A percentile compares a stretch with the other conserved stretches of the same genome.
phyloP scores from a whole-genome alignment of 1,284 basidiomycete genomes.

The Phellopilus nigrolimitatus region DNA sequence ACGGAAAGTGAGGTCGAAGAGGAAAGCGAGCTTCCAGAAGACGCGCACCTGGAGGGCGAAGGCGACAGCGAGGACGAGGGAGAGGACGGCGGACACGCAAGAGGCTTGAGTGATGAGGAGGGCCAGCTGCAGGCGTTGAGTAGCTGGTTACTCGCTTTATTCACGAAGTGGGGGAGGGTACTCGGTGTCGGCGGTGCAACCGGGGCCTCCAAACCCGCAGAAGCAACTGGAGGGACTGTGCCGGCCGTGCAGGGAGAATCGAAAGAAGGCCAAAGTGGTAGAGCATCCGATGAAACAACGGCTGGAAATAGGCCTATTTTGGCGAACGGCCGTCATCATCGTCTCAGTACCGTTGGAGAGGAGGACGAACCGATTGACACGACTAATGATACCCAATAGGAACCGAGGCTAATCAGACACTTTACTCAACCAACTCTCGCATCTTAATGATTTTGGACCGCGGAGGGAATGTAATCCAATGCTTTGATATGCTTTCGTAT shows the following conservation, averaged over 20 bases:
- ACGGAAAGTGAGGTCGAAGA: conserved; percentile 75
- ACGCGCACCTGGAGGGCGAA: conserved; percentile 10
- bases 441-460: no score
- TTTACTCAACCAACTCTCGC: not conserved
- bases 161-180: conserved; percentile 58
- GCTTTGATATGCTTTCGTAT: not conserved
- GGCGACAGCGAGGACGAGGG: conserved; percentile 30
- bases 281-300: not conserved
- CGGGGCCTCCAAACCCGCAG: conserved; percentile 17
- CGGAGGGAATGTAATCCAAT: not conserved
- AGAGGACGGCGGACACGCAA: conserved; percentile 2
- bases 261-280: not conserved
- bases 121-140: conserved; percentile 52
- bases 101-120: conserved; percentile 40
- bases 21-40: conserved; percentile 43
- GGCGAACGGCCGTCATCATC: conserved; percentile 6
- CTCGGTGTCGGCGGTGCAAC: conserved; percentile 28
- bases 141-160: conserved; percentile 69
- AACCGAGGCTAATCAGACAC: conserved; percentile 32
- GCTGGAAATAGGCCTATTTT: not conserved
- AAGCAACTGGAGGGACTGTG: not conserved
- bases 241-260: not conserved
- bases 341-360: conserved; percentile 19
- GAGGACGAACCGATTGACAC: conserved; percentile 12
- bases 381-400: conserved; percentile 35